A percentile compares a stretch with the other conserved stretches of the same genome.
Conservation (phyloP, 257 asterid genomes). For the Henckelia pumila region DNA sequence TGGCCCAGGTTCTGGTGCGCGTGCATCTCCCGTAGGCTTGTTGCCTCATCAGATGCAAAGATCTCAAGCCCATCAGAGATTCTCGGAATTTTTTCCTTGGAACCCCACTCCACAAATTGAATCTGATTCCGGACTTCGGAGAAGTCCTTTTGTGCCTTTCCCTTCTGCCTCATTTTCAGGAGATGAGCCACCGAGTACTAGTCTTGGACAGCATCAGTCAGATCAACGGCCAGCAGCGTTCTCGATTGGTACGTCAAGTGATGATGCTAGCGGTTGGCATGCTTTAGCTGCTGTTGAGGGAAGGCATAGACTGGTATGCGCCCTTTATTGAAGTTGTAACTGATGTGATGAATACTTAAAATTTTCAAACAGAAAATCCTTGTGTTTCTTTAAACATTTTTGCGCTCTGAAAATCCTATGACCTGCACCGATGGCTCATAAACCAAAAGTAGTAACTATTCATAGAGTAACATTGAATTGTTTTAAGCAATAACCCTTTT, state of each 20-base stretch:
- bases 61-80: constrained; percentile 42
- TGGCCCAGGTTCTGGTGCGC: constrained; percentile 38
- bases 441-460: neutral
- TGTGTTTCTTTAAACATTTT: neutral
- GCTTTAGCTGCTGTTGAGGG: constrained; percentile 65
- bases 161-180: constrained; percentile 51
- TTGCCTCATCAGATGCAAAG: constrained; percentile 49
- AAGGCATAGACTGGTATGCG: constrained; percentile 67
- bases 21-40: constrained; percentile 44
- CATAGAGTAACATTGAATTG: neutral
- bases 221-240: constrained; percentile 44
- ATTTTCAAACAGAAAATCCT: too few relatives aligned
- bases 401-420: neutral
- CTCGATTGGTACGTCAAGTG: constrained; percentile 43
- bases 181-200: constrained; percentile 44
- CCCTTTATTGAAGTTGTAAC: constrained; percentile 4
- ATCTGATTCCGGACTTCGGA: constrained; percentile 49
- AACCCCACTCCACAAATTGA: constrained; percentile 42
- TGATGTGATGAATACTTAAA: neutral
- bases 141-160: constrained; percentile 47
- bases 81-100: constrained; percentile 52
- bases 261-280: constrained; percentile 52
- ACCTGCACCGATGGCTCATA: neutral
- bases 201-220: constrained; percentile 40
- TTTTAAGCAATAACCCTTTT: neutral